These are phyloP conservation scores for Tilletia caries DNA, from an alignment of 1,284 basidiomycete species.

Conservation along the genomic window DNA sequence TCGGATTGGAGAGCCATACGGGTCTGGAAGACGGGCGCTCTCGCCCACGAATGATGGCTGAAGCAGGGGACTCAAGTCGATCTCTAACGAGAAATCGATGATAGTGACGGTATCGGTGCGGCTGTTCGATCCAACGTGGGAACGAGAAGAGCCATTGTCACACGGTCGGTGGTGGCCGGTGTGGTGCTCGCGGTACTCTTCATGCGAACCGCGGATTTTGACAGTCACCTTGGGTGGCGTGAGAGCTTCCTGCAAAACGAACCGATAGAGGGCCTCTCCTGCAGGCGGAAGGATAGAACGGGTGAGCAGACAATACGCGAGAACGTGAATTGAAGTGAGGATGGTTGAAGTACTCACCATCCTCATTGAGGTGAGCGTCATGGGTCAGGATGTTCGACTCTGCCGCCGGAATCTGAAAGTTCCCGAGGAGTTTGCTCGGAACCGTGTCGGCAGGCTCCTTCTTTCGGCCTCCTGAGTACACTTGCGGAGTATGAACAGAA, in stretches of 20 bases:
- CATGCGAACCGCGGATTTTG: neutral
- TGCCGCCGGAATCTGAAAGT: neutral
- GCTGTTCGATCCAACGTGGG: neutral
- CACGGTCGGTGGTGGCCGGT: neutral
- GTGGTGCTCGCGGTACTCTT: neutral
- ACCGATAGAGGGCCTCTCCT: conserved; percentile 11
- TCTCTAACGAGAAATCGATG: neutral
- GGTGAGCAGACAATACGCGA: neutral
- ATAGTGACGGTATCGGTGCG: neutral
- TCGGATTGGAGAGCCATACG: neutral
- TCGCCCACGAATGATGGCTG: neutral
- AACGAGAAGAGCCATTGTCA: too few relatives aligned
- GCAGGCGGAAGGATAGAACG: too few relatives aligned
- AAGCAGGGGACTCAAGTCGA: neutral
- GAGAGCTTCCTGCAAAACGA: neutral
- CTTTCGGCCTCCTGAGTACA: neutral
- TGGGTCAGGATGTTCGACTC: neutral
- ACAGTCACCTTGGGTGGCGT: conserved; percentile 2
- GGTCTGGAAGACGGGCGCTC: neutral
- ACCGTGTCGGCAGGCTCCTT: neutral
- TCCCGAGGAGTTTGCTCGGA: neutral
- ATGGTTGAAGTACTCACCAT: neutral
- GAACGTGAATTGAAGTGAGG: too few relatives aligned
- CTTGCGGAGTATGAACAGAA: neutral
- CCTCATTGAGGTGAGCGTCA: conserved; percentile 1